Conservation (phyloP, 176 grass and related monocot species). For the Carex kokanica region DNA sequence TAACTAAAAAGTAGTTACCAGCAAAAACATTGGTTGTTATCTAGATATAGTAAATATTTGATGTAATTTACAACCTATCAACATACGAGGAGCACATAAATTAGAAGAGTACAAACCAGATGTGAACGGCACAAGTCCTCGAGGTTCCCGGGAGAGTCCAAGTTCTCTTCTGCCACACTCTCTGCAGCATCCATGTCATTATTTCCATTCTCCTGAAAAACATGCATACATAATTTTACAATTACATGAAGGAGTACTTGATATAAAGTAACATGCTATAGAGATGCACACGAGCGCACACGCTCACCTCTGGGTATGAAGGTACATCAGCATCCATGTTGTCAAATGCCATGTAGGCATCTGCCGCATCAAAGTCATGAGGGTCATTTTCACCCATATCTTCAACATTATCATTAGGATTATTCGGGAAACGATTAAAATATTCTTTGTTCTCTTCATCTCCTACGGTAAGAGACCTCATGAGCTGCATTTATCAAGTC, state of each 20-base stretch:
- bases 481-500: slow-evolving; percentile 50
- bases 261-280: neutral
- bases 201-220: slow-evolving; percentile 37
- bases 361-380: slow-evolving; percentile 30
- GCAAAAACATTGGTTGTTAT: neutral
- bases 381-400: slow-evolving; percentile 35
- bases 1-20: slow-evolving; percentile 2
- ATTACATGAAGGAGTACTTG: neutral
- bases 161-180: slow-evolving; percentile 37
- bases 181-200: slow-evolving; percentile 20
- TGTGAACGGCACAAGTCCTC: slow-evolving; percentile 73
- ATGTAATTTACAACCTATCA: neutral
- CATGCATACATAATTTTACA: slow-evolving; percentile 26
- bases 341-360: slow-evolving; percentile 36
- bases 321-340: slow-evolving; percentile 40
- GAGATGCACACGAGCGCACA: neutral
- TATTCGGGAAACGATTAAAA: slow-evolving; percentile 37
- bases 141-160: slow-evolving; percentile 49
- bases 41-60: neutral
- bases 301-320: slow-evolving; percentile 13
- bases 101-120: slow-evolving; percentile 44
- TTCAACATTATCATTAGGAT: slow-evolving; percentile 41
- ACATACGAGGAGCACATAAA: slow-evolving; percentile 11
- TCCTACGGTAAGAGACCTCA: slow-evolving; percentile 60
- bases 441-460: slow-evolving; percentile 36